These are phyloP conservation scores for Centella asiatica DNA, from an alignment of 129 eudicot species.

Conservation along the genomic window DNA sequence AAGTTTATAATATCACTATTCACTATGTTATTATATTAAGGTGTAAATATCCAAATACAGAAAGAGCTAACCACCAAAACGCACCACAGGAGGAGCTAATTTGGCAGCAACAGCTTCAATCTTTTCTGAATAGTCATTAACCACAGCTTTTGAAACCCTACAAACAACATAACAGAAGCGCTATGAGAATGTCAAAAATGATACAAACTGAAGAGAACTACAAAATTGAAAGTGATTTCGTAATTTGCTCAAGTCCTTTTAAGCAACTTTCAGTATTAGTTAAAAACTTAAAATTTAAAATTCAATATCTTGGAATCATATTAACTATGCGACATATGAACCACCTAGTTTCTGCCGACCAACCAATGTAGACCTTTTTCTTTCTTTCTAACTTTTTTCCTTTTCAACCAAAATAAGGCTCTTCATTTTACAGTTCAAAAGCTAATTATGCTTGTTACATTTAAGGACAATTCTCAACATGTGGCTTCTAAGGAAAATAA, in stretches of 20 bases:
- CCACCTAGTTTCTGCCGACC: background rate
- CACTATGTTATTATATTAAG: background rate
- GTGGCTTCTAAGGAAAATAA: too few species aligned
- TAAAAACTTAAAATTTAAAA: too few species aligned
- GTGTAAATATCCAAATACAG: background rate
- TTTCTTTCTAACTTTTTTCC: too few species aligned
- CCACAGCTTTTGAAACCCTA: constrained; percentile 58
- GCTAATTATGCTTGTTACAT: too few species aligned
- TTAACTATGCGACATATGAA: background rate
- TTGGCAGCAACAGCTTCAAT: constrained; percentile 84
- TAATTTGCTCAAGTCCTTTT: background rate
- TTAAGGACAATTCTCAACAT: too few species aligned
- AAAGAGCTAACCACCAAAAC: constrained; percentile 3
- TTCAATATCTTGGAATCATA: too few species aligned
- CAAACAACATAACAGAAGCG: constrained; percentile 10
- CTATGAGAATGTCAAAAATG: background rate
- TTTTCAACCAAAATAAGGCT: background rate
- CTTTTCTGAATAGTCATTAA: constrained; percentile 66
- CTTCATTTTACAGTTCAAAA: too few species aligned
- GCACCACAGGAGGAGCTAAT: constrained; percentile 48
- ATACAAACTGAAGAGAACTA: background rate
- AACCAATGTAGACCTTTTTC: background rate
- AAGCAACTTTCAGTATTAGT: background rate
- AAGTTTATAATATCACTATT: too few species aligned
- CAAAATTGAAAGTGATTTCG: background rate